Conservation (phyloP, 768 basidiomycete genomes). For the Russula earlei region DNA sequence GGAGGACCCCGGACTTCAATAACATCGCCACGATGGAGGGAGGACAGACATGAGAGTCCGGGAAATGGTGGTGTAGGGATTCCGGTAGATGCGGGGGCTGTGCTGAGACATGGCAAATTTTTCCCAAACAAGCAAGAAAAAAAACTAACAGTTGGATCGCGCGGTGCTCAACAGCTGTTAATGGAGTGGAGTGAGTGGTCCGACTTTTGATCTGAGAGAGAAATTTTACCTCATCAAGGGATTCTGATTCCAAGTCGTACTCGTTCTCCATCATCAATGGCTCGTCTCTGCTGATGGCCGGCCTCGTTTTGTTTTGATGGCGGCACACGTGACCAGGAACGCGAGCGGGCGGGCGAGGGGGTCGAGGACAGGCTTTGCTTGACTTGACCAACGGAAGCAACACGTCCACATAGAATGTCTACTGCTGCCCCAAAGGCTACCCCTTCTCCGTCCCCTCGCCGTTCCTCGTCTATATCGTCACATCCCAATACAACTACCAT, state of each 20-base stretch:
- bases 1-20: slow-evolving; percentile 72
- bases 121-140: not conserved
- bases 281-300: too few relatives aligned
- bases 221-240: slow-evolving; percentile 10
- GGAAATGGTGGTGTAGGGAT: slow-evolving; percentile 14
- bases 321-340: slow-evolving; percentile 5
- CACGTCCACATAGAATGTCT: not conserved
- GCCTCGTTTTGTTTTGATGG: too few relatives aligned
- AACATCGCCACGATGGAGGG: slow-evolving; percentile 47
- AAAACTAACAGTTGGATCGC: slow-evolving; percentile 7
- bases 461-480: slow-evolving; percentile 34
- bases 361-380: too few relatives aligned
- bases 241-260: not conserved
- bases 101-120: not conserved
- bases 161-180: slow-evolving; percentile 5
- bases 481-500: slow-evolving; percentile 30
- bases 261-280: not conserved
- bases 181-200: not conserved
- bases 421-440: slow-evolving; percentile 27
- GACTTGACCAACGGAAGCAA: too few relatives aligned
- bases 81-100: not conserved
- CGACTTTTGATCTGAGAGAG: not conserved
- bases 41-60: slow-evolving; percentile 20
- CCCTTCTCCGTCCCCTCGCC: slow-evolving; percentile 38
- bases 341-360: not conserved